Conservation (phyloP, 768 basidiomycete species). For the Artomyces pyxidatus region DNA sequence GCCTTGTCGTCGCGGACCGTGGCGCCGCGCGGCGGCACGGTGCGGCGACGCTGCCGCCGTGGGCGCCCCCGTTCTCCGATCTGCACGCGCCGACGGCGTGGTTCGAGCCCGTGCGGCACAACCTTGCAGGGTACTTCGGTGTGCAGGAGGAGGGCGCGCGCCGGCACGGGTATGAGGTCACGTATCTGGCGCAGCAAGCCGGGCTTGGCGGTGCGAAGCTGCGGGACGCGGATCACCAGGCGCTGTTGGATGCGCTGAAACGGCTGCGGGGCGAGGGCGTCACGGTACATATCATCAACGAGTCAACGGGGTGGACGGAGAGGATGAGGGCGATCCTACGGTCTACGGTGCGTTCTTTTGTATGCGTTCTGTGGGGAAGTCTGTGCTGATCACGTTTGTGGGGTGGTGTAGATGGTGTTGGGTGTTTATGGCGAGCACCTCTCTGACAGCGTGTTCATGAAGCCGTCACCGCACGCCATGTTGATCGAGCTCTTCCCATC, state of each 20-base stretch:
- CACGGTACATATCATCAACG: slow-evolving; percentile 7
- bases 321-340: slow-evolving; percentile 13
- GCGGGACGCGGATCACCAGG: slow-evolving; percentile 45
- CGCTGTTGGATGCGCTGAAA: slow-evolving; percentile 49
- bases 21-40: slow-evolving; percentile 42
- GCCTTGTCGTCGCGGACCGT: slow-evolving; percentile 70
- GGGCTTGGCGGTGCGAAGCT: slow-evolving; percentile 41
- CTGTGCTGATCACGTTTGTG: neutral
- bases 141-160: slow-evolving; percentile 17
- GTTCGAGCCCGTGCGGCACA: slow-evolving; percentile 35
- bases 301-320: slow-evolving; percentile 8
- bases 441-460: slow-evolving; percentile 12
- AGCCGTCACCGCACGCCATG: slow-evolving; percentile 3
- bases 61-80: slow-evolving; percentile 15
- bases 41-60: neutral
- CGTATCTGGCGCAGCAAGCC: slow-evolving; percentile 60
- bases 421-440: slow-evolving; percentile 11
- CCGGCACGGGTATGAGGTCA: slow-evolving; percentile 40
- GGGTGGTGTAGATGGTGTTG: slow-evolving; percentile 6
- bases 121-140: slow-evolving; percentile 37
- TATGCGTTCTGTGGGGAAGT: neutral
- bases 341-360: slow-evolving; percentile 7
- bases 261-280: slow-evolving; percentile 30
- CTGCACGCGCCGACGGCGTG: slow-evolving; percentile 26
- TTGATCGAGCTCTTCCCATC: slow-evolving; percentile 15